A percentile compares a stretch with the other conserved stretches of the same genome.
Conservation (phyloP, 176 grass and related monocot species). For the Ananas comosus region DNA sequence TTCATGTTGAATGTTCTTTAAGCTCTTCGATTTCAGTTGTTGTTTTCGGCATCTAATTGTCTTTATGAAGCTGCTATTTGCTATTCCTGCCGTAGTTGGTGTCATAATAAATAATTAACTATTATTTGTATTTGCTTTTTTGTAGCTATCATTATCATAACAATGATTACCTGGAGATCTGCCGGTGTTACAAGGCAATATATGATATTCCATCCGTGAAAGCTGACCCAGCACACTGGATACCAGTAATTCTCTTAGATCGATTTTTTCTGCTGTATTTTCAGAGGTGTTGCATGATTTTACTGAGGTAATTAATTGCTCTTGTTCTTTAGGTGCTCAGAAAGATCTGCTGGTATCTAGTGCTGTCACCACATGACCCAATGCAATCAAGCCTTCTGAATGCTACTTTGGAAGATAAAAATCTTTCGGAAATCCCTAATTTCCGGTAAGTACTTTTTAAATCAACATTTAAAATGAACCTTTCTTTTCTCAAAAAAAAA, state of each 20-base stretch:
- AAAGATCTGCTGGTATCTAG: slow-evolving; percentile 92
- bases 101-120: too few relatives aligned
- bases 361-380: slow-evolving; percentile 71
- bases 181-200: slow-evolving; percentile 81
- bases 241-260: slow-evolving; percentile 38
- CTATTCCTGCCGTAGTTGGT: neutral
- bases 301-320: neutral
- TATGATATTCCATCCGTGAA: slow-evolving; percentile 93
- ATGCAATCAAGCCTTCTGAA: slow-evolving; percentile 97
- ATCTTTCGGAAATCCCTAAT: slow-evolving; percentile 77
- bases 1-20: too few relatives aligned
- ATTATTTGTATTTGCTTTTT: neutral
- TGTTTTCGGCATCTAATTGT: neutral
- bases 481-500: neutral
- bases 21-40: too few relatives aligned
- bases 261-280: neutral
- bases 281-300: neutral
- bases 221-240: slow-evolving; percentile 73
- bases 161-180: slow-evolving; percentile 95
- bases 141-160: slow-evolving; percentile 71
- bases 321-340: slow-evolving; percentile 57
- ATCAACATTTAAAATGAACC: neutral
- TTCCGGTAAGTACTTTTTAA: slow-evolving; percentile 41
- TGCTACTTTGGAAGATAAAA: slow-evolving; percentile 86
- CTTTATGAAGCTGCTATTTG: neutral